A percentile compares a stretch with the other conserved stretches of the same genome.
phyloP scores from a whole-genome alignment of 2,329 filamentous ascomycete species.

The Tolypocladium inflatum region DNA sequence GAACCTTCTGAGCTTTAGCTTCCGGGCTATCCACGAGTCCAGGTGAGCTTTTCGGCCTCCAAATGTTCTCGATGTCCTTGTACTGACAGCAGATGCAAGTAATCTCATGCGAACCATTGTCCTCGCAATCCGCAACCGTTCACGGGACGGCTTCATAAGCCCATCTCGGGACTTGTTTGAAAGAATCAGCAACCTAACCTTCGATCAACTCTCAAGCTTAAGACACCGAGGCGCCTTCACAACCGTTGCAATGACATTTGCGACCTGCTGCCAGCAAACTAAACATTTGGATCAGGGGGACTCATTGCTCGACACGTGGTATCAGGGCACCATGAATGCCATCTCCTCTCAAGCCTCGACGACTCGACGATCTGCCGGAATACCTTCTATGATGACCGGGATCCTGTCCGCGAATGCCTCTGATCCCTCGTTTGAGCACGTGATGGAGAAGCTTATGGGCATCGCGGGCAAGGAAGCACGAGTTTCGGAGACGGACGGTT shows the following conservation, averaged over 20 bases:
- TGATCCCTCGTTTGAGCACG: constrained; percentile 51
- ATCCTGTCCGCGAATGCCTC: constrained; percentile 59
- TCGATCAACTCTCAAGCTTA: constrained; percentile 71
- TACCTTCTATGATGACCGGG: constrained; percentile 78
- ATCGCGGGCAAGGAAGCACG: constrained; percentile 47
- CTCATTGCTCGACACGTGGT: constrained; percentile 57
- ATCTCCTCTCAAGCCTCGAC: constrained; percentile 71
- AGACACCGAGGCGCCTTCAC: constrained; percentile 90
- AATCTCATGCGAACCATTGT: constrained; percentile 60
- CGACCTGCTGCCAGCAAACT: constrained; percentile 62
- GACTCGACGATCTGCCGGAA: constrained; percentile 83
- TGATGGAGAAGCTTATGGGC: constrained; percentile 51
- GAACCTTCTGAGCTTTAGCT: constrained; percentile 87
- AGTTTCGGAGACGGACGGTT: constrained; percentile 48
- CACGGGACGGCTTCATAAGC: constrained; percentile 32
- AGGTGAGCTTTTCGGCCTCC: constrained; percentile 45
- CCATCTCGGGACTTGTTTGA: constrained; percentile 47
- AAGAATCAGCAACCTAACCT: constrained; percentile 62
- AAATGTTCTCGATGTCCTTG: neutral
- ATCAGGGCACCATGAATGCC: constrained; percentile 57
- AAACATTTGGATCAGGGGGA: constrained; percentile 33
- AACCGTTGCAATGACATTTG: constrained; percentile 83
- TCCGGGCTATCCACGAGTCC: constrained; percentile 88
- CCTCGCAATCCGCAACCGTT: constrained; percentile 39
- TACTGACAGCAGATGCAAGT: constrained; percentile 30